phyloP scores from a whole-genome alignment of 148 eudicot genomes.

The Talinum fruticosum region DNA sequence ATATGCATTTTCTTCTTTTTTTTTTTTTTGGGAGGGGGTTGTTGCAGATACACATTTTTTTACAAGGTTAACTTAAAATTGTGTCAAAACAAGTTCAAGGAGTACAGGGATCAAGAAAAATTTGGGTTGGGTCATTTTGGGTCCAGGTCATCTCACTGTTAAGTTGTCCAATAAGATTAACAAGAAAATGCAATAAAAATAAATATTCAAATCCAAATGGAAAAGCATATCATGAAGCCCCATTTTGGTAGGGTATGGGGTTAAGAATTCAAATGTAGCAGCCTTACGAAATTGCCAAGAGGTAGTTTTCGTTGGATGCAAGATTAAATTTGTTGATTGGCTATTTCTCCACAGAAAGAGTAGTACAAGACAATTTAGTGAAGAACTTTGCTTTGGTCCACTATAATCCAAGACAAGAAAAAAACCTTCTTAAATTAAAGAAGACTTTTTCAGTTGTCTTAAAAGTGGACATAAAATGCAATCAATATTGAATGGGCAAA shows the following conservation, averaged over 20 bases:
- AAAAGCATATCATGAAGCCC: neutral
- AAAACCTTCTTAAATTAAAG: too few relatives aligned
- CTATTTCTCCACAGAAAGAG: neutral
- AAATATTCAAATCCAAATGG: neutral
- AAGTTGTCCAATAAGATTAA: neutral
- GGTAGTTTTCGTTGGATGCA: neutral
- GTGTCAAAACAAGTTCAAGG: neutral
- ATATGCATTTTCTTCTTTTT: too few relatives aligned
- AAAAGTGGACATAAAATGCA: neutral
- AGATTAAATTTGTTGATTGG: neutral
- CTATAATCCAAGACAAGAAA: neutral
- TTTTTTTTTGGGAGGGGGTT: neutral
- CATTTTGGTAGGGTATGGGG: neutral
- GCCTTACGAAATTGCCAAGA: neutral
- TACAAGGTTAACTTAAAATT: neutral
- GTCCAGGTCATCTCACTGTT: too few relatives aligned
- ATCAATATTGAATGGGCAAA: neutral
- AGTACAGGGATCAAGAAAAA: neutral
- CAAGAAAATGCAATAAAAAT: neutral
- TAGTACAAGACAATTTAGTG: neutral
- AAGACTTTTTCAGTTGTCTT: neutral
- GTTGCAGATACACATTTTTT: too few relatives aligned
- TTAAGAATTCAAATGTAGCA: neutral
- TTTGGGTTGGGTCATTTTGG: neutral
- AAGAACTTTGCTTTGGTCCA: neutral